These are phyloP conservation scores for Eragrostis curvula DNA, from an alignment of 176 grass and related monocot genomes.

Conservation along the genomic window DNA sequence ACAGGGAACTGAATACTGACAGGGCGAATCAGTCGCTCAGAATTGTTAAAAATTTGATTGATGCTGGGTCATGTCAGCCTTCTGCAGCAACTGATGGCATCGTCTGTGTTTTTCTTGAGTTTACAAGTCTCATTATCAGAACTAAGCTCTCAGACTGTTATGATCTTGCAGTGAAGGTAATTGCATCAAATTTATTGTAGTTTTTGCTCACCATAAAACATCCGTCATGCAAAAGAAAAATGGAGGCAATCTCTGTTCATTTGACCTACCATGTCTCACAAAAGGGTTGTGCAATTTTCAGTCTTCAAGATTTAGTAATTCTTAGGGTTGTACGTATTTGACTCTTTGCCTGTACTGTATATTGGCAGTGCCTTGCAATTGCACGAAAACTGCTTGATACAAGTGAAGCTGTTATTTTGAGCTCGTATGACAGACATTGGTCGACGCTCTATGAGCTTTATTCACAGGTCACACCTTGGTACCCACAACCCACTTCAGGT, in stretches of 20 bases:
- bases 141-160: conserved; percentile 69
- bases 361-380: conserved; percentile 76
- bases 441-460: conserved; percentile 71
- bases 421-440: conserved; percentile 76
- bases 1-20: conserved; percentile 77
- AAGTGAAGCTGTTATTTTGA: conserved; percentile 47
- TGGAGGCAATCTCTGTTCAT: conserved; percentile 10
- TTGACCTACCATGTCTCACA: conserved; percentile 13
- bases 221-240: conserved; percentile 19
- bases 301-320: background rate
- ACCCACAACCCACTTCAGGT: conserved; percentile 28
- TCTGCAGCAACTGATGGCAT: conserved; percentile 51
- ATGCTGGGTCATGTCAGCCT: conserved; percentile 60
- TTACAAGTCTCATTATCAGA: conserved; percentile 71
- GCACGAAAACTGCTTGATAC: conserved; percentile 73
- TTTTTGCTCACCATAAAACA: conserved; percentile 22
- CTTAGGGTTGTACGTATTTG: conserved; percentile 19
- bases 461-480: conserved; percentile 65
- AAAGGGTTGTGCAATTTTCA: conserved; percentile 2
- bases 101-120: conserved; percentile 64
- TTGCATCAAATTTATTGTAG: background rate
- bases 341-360: conserved; percentile 24
- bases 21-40: conserved; percentile 72
- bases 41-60: conserved; percentile 86
- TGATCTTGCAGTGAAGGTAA: conserved; percentile 73